Conservation (phyloP, 345 rosid species). For the Rhodomyrtus tomentosa region DNA sequence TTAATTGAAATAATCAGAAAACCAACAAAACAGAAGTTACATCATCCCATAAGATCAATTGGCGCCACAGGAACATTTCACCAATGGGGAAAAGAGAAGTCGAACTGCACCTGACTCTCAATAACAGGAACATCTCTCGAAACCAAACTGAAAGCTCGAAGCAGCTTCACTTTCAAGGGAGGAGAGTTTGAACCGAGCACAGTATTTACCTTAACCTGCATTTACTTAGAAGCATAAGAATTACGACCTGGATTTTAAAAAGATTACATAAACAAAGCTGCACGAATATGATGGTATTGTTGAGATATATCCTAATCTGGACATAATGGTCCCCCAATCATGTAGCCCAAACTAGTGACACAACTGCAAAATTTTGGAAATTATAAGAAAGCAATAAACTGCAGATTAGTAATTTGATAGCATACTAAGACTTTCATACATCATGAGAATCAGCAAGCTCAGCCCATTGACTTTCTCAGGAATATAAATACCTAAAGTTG, state of each 20-base stretch:
- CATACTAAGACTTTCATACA: neutral
- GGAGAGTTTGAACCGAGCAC: constrained; percentile 84
- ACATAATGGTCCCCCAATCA: neutral
- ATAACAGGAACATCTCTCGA: constrained; percentile 42
- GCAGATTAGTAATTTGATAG: neutral
- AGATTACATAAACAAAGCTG: neutral
- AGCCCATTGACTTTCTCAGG: neutral
- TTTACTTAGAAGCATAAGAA: neutral
- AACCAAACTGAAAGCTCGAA: constrained; percentile 34
- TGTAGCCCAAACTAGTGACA: neutral
- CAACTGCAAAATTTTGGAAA: neutral
- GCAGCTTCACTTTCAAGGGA: constrained; percentile 62
- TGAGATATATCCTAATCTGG: neutral
- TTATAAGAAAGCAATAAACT: neutral
- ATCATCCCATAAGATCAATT: neutral
- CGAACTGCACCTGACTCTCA: constrained; percentile 49
- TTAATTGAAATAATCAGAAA: neutral
- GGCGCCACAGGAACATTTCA: neutral
- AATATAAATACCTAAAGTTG: neutral
- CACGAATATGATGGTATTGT: neutral
- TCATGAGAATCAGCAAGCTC: neutral
- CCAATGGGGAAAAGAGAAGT: neutral
- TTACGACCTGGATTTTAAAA: neutral
- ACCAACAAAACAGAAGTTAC: neutral
- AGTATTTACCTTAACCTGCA: constrained; percentile 78